phyloP scores from a whole-genome alignment of 345 rosid species.

The Iberis pinnata region DNA sequence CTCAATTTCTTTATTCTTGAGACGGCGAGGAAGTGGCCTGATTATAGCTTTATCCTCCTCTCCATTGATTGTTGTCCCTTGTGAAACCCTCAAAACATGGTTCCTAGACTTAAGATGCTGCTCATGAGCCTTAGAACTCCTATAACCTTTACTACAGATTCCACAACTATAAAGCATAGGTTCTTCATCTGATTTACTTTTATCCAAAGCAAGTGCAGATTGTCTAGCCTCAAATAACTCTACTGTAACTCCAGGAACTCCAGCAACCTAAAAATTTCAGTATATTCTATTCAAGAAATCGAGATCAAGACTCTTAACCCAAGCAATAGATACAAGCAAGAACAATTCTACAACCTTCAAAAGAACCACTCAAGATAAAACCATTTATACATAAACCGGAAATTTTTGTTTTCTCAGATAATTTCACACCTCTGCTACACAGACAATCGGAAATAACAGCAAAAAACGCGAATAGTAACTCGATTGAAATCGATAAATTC shows the following conservation, averaged over 20 bases:
- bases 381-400: neutral
- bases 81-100: slow-evolving; percentile 58
- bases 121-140: slow-evolving; percentile 74
- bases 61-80: slow-evolving; percentile 34
- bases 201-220: slow-evolving; percentile 59
- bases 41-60: slow-evolving; percentile 48
- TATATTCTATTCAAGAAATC: too few species aligned
- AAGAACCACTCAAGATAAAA: too few species aligned
- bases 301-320: too few species aligned
- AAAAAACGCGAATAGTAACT: neutral
- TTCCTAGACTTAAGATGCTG: slow-evolving; percentile 78
- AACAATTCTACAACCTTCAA: too few species aligned
- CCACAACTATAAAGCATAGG: slow-evolving; percentile 73
- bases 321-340: neutral
- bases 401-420: neutral
- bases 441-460: neutral
- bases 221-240: slow-evolving; percentile 73
- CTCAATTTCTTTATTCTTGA: slow-evolving; percentile 31
- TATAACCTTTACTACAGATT: slow-evolving; percentile 69
- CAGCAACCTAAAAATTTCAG: slow-evolving; percentile 53
- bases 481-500: neutral
- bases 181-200: slow-evolving; percentile 40
- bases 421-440: neutral
- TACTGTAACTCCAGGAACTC: slow-evolving; percentile 95
- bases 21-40: slow-evolving; percentile 51